phyloP scores from a whole-genome alignment of 2,329 filamentous ascomycete species.

The Tolypocladium nubicola region DNA sequence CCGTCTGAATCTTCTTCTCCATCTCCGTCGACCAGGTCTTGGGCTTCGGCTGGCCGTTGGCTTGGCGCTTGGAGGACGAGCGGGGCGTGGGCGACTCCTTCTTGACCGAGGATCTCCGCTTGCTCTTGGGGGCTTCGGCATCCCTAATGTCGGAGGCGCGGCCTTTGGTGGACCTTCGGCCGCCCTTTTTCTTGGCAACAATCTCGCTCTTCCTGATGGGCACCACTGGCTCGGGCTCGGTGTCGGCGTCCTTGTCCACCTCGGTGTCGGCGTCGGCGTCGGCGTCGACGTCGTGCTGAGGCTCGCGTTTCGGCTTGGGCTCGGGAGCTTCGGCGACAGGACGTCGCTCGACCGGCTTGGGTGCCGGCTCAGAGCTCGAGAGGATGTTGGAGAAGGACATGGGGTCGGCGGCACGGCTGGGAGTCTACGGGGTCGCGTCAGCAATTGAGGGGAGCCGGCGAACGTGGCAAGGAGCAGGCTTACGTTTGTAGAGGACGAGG shows the following conservation, averaged over 20 bases:
- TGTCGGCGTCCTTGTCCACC: conserved; percentile 12
- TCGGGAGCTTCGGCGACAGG: conserved; percentile 22
- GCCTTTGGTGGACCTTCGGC: conserved; percentile 32
- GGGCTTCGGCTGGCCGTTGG: conserved; percentile 54
- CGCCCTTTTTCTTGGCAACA: conserved; percentile 18
- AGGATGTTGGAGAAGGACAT: conserved; percentile 97
- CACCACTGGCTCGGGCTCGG: conserved; percentile 17
- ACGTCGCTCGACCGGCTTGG: conserved; percentile 38
- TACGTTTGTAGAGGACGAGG: conserved; percentile 20
- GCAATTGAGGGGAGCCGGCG: neutral
- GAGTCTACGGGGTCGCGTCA: conserved; percentile 40
- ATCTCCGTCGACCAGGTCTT: conserved; percentile 47
- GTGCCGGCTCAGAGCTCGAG: conserved; percentile 61
- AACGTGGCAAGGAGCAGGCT: conserved; percentile 6
- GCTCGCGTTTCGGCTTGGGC: conserved; percentile 8
- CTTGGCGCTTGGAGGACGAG: conserved; percentile 45
- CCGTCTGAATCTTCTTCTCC: conserved; percentile 28
- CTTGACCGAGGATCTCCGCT: conserved; percentile 40
- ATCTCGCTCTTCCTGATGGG: conserved; percentile 14
- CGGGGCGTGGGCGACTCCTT: conserved; percentile 36
- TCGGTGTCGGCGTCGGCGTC: conserved; percentile 6
- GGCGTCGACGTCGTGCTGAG: conserved; percentile 9
- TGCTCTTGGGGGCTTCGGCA: conserved; percentile 35
- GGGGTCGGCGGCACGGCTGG: conserved; percentile 66
- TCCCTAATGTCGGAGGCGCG: conserved; percentile 41